Evolutionary conservation across 2,329 filamentous ascomycete genomes (phyloP).

Genomic region (Paecilomyces sp.): DNA sequence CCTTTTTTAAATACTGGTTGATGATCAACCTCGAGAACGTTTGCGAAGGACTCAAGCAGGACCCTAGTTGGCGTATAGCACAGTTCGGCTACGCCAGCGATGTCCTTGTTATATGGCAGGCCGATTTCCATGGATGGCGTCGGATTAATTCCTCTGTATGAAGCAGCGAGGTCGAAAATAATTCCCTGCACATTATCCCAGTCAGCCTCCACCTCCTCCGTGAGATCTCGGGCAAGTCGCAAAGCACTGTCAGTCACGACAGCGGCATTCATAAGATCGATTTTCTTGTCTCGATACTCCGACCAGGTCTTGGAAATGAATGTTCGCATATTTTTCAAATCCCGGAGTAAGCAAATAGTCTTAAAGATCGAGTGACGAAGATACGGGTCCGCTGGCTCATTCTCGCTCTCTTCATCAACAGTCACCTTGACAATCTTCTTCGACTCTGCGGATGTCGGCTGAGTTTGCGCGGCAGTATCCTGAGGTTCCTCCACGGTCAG

Average conservation of each 20-base stretch:
- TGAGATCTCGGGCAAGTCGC: slow-evolving; percentile 15
- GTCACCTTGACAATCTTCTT: slow-evolving; percentile 15
- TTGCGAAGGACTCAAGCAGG: slow-evolving; percentile 14
- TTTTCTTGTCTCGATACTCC: slow-evolving; percentile 19
- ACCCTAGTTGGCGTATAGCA: slow-evolving; percentile 12
- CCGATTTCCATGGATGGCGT: slow-evolving; percentile 15
- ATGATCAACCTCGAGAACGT: slow-evolving; percentile 12
- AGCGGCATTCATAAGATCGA: slow-evolving; percentile 25
- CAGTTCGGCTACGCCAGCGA: slow-evolving; percentile 19
- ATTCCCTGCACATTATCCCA: not conserved
- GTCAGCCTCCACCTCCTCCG: slow-evolving; percentile 11
- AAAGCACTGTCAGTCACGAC: slow-evolving; percentile 24
- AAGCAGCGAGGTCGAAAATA: too few species aligned
- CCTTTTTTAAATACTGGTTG: slow-evolving; percentile 20
- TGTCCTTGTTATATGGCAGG: slow-evolving; percentile 19
- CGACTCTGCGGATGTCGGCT: slow-evolving; percentile 6
- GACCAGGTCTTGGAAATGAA: slow-evolving; percentile 23
- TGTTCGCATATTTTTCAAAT: slow-evolving; percentile 18
- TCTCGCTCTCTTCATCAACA: slow-evolving; percentile 9
- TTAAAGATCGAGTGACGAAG: slow-evolving; percentile 15
- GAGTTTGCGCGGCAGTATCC: slow-evolving; percentile 9
- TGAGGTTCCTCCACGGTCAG: slow-evolving; percentile 15
- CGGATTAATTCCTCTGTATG: not conserved
- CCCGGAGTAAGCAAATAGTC: slow-evolving; percentile 22
- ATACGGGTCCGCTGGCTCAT: slow-evolving; percentile 9